A percentile compares a stretch with the other conserved stretches of the same genome.
Conservation (phyloP, 345 rosid species). For the Triadica sebifera region DNA sequence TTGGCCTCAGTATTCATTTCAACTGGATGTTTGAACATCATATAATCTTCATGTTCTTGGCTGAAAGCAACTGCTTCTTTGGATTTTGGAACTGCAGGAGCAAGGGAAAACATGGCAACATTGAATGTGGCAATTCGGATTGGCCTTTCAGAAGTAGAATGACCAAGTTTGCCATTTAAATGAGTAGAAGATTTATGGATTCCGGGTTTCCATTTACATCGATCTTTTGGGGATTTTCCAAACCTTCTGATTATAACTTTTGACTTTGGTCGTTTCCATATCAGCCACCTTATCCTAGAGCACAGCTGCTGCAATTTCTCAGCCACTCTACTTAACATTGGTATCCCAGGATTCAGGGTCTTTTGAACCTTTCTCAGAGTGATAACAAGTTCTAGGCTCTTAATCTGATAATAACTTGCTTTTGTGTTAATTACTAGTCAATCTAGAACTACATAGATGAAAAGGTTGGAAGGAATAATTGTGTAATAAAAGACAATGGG, state of each 20-base stretch:
- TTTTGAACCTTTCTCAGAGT: conserved; percentile 14
- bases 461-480: conserved; percentile 4
- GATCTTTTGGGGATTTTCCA: conserved; percentile 48
- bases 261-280: conserved; percentile 53
- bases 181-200: conserved; percentile 25
- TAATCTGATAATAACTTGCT: not conserved
- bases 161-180: conserved; percentile 21
- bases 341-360: conserved; percentile 18
- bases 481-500: conserved; percentile 9
- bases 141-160: conserved; percentile 37
- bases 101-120: conserved; percentile 94
- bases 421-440: not conserved
- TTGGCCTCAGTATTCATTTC: conserved; percentile 18
- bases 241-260: conserved; percentile 62
- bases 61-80: conserved; percentile 23
- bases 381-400: conserved; percentile 5
- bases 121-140: conserved; percentile 84
- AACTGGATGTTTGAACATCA: conserved; percentile 24
- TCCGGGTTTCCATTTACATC: conserved; percentile 26
- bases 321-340: conserved; percentile 45
- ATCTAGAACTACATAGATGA: not conserved
- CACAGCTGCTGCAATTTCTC: conserved; percentile 52
- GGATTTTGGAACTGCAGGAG: conserved; percentile 61
- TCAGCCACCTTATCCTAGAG: conserved; percentile 56
- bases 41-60: conserved; percentile 25